phyloP scores from a whole-genome alignment of 148 eudicot species.

The Talinum fruticosum region DNA sequence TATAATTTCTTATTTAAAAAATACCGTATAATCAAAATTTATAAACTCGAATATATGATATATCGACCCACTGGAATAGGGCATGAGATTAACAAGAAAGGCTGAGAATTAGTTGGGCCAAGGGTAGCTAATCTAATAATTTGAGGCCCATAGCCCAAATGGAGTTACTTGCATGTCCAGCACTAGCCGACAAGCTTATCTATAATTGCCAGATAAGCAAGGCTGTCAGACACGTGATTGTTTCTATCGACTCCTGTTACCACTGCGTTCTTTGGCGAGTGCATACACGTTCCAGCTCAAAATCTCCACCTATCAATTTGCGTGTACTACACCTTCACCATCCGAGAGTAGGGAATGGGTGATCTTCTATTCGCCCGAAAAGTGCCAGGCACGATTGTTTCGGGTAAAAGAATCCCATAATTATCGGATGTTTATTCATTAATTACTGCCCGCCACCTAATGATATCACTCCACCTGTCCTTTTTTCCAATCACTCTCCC shows the following conservation, averaged over 20 bases:
- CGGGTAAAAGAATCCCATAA: slow-evolving; percentile 12
- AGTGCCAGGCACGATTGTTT: slow-evolving; percentile 19
- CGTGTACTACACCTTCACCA: neutral
- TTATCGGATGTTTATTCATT: neutral
- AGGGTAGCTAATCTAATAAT: too few species aligned
- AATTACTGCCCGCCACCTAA: neutral
- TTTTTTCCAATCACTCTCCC: neutral
- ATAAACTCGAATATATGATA: too few species aligned
- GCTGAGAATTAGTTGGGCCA: too few species aligned
- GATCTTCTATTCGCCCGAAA: slow-evolving; percentile 4
- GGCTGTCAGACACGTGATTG: slow-evolving; percentile 24
- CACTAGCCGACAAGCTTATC: too few species aligned
- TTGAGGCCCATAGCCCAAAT: neutral
- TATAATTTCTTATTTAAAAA: too few species aligned
- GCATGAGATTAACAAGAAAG: too few species aligned
- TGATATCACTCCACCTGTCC: slow-evolving; percentile 2
- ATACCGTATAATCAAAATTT: too few species aligned
- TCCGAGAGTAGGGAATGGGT: neutral
- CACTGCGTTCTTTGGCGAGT: slow-evolving; percentile 8
- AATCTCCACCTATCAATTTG: neutral
- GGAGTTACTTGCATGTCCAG: too few species aligned
- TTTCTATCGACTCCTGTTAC: neutral
- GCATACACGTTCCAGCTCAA: neutral
- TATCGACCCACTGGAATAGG: too few species aligned
- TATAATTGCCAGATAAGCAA: slow-evolving; percentile 27